Conservation (phyloP, 1,139 yeast species). For the Suhomyces wounanorum region DNA sequence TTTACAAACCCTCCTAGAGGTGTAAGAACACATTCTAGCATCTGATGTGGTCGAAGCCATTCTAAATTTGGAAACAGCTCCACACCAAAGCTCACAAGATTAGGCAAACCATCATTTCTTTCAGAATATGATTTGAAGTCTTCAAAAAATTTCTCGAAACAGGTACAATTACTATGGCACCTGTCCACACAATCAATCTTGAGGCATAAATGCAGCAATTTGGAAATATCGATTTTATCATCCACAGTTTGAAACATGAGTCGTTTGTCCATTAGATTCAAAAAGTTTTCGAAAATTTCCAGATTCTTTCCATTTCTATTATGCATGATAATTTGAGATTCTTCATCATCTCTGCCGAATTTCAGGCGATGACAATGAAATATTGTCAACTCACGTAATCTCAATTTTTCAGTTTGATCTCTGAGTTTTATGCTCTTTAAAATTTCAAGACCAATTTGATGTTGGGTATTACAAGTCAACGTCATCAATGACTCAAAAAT, state of each 20-base stretch:
- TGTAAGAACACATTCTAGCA: slow-evolving; percentile 33
- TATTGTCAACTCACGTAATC: slow-evolving; percentile 33
- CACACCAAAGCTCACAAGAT: slow-evolving; percentile 32
- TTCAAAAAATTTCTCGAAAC: slow-evolving; percentile 35
- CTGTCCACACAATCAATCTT: slow-evolving; percentile 37
- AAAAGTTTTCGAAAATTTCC: slow-evolving; percentile 14
- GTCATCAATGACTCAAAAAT: slow-evolving; percentile 30
- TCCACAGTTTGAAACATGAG: slow-evolving; percentile 27
- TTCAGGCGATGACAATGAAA: slow-evolving; percentile 38
- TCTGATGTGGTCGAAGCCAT: slow-evolving; percentile 43
- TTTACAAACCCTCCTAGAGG: slow-evolving; percentile 37
- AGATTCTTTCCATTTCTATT: background rate
- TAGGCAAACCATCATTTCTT: slow-evolving; percentile 33
- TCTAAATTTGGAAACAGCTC: slow-evolving; percentile 40
- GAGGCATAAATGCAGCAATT: slow-evolving; percentile 28
- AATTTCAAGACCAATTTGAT: slow-evolving; percentile 36
- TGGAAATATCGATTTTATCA: slow-evolving; percentile 29
- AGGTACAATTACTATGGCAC: slow-evolving; percentile 28
- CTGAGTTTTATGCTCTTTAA: slow-evolving; percentile 26
- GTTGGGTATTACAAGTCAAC: slow-evolving; percentile 36
- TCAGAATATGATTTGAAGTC: slow-evolving; percentile 28
- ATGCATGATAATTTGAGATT: slow-evolving; percentile 8
- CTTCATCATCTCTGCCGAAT: slow-evolving; percentile 11
- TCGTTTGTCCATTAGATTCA: slow-evolving; percentile 23
- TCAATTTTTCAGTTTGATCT: slow-evolving; percentile 26